These are phyloP conservation scores for Tuber calosporum DNA, from an alignment of 495 filamentous ascomycete species.

Conservation along the genomic window DNA sequence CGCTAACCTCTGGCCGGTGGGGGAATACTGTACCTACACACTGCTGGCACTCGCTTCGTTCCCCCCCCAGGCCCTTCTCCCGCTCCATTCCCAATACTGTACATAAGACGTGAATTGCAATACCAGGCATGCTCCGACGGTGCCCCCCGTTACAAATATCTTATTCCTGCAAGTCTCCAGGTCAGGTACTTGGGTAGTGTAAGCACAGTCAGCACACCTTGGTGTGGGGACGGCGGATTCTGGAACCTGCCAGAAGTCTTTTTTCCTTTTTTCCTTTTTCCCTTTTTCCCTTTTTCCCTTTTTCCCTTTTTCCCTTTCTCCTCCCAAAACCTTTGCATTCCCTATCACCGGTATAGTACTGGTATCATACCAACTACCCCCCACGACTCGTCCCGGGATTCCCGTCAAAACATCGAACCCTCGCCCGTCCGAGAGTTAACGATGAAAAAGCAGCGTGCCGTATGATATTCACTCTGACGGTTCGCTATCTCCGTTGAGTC, in stretches of 20 bases:
- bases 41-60: not conserved
- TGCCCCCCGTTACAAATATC: not conserved
- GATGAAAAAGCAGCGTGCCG: not conserved
- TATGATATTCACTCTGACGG: no score
- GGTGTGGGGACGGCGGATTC: not conserved
- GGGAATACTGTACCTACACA: not conserved
- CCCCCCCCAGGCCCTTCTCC: not conserved
- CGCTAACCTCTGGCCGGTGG: not conserved
- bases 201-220: not conserved
- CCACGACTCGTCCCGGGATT: not conserved
- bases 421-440: not conserved
- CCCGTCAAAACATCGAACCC: not conserved
- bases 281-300: not conserved
- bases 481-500: no score
- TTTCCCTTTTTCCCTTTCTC: not conserved
- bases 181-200: not conserved
- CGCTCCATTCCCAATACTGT: not conserved
- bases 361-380: not conserved
- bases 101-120: not conserved
- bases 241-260: not conserved
- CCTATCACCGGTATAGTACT: no score
- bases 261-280: not conserved
- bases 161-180: not conserved
- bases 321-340: not conserved
- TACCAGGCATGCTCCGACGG: not conserved